Base-by-base conservation (phyloP, 177 flowering plant species). In the Telopea speciosissima region DNA sequence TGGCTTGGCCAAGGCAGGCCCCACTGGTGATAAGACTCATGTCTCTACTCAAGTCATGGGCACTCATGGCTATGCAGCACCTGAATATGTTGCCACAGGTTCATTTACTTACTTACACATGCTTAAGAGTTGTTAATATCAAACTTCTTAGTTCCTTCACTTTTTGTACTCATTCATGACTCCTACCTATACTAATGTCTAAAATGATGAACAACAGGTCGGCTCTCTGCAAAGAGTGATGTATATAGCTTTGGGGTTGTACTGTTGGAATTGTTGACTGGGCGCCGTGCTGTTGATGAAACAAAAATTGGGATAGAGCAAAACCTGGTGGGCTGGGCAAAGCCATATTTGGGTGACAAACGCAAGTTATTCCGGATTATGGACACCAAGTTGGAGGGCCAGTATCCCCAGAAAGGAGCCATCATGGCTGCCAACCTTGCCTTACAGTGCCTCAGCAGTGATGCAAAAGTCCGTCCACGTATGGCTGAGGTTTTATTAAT, bases 181-280 rank as follows among this genome's bases (percentile, higher is more conserved):
- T 40, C 62, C n/a, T 62, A 45, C 62, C n/a, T 52, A 45, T 23
- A 8, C 52, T 69, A 65, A 74, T 65, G 52, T 64, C 59, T 4
- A 11, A 1, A 26, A 36, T 59, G 24, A 13, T 40, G 21, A 67
- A 70, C 89, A 67, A 70, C 89, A 92, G 98, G 98, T 73, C 90
- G 89, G 65, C 78, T 91, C 69, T 83, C 95, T 61, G 81, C 88
- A 26, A 92, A 88, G 83, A 93, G 97, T 73, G 98, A 92, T 74
- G 98, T 90, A 12, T 94, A 90, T 80, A 90, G 96, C 80, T 90
- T 88, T 67, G 98, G 98, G 52, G 98, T 93, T 42, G 98, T 92
- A 70, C 56, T 93, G 71, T 77, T 93, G 33, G 98, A 93, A 72
- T 78, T 93, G 26, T 68, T 93, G 42, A 78, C 95, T 6, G 98